phyloP scores from a whole-genome alignment of 2,329 filamentous ascomycete species.

The Alternaria arborescens region DNA sequence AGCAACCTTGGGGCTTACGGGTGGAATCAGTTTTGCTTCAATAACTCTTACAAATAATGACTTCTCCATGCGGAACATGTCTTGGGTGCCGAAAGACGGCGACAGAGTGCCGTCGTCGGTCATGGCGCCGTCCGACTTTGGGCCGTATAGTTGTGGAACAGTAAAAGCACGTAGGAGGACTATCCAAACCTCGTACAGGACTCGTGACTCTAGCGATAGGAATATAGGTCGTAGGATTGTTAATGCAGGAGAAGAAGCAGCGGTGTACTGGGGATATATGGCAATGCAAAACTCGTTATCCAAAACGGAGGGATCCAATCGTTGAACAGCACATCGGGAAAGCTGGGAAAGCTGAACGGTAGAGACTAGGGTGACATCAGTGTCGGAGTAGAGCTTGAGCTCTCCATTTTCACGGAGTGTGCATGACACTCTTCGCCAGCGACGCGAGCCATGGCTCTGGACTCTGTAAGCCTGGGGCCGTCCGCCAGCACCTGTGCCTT shows the following conservation, averaged over 20 bases:
- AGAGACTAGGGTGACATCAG: conserved; percentile 80
- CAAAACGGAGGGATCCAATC: conserved; percentile 87
- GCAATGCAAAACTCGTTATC: conserved; percentile 94
- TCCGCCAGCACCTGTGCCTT: conserved; percentile 36
- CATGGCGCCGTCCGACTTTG: conserved; percentile 59
- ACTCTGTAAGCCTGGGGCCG: conserved; percentile 64
- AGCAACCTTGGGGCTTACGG: conserved; percentile 48
- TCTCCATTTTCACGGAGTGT: conserved; percentile 95
- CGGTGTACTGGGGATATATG: conserved; percentile 91
- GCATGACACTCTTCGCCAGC: conserved; percentile 90
- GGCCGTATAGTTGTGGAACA: conserved; percentile 86
- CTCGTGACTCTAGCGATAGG: conserved; percentile 82
- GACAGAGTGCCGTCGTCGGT: conserved; percentile 48
- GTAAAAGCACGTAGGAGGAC: conserved; percentile 90
- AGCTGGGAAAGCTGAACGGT: conserved; percentile 88
- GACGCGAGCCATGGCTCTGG: conserved; percentile 65
- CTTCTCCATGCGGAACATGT: conserved; percentile 74
- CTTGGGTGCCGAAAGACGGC: conserved; percentile 55
- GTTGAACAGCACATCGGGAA: conserved; percentile 87
- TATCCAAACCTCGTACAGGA: conserved; percentile 98
- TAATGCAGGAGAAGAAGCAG: conserved; percentile 74
- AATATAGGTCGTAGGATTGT: conserved; percentile 88
- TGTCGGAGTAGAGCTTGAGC: conserved; percentile 88
- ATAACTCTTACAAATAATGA: conserved; percentile 67
- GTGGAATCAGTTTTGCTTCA: conserved; percentile 65